Base-by-base conservation (phyloP, 2,329 filamentous ascomycete genomes). In the Penicillium sp. region DNA sequence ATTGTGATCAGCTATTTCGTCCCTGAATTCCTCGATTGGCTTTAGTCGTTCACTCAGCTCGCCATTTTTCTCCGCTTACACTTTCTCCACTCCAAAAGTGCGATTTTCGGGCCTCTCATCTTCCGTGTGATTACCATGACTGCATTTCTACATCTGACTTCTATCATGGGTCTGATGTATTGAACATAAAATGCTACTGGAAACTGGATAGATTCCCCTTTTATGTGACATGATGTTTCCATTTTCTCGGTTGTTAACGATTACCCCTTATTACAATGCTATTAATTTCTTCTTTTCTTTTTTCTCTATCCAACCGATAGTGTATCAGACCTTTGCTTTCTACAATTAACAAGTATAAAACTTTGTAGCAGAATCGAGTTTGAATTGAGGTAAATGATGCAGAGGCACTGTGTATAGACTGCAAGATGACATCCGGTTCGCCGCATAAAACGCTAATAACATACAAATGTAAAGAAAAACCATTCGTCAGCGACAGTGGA, bases 1-100 rank as follows among this genome's bases (percentile, higher is more conserved):
- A 97, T 99, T 70, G 84, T 99, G 43, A 85, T 97, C 68, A 94
- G 86, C 76, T 99, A 99, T 77, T 97, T 97, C 70, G 93, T 90
- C 0, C 94, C 94, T 0, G 90, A 88, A 49, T 87, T 88, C 63
- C 67, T 88, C 63, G 84, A 87, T 59, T 88, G 86, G 86, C 71
- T 88, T 40, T 71, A 62, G 50, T 23, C 46, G 19, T 53, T 43
- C 13, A 5, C 47, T 29, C 45, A 40, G 27, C 19, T 21, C n/a
- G 13, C 29, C 40, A n/a, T 33, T 35, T 37, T 4, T 15, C 25
- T 52, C 45, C 6, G 0, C 19, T 33, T 35, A 48, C 29, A 35
- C 27, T 54, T 5, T 48, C 48, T 52, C 45, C 52, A 50, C 52
- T 49, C 43, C 19, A 56, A 56, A 56, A 56, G 48, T 56, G 40